A percentile compares a stretch with the other conserved stretches of the same genome.
These are phyloP conservation scores for Chrysoporthe austroafricana DNA, from an alignment of 2,329 filamentous ascomycete genomes.

Conservation along the genomic window DNA sequence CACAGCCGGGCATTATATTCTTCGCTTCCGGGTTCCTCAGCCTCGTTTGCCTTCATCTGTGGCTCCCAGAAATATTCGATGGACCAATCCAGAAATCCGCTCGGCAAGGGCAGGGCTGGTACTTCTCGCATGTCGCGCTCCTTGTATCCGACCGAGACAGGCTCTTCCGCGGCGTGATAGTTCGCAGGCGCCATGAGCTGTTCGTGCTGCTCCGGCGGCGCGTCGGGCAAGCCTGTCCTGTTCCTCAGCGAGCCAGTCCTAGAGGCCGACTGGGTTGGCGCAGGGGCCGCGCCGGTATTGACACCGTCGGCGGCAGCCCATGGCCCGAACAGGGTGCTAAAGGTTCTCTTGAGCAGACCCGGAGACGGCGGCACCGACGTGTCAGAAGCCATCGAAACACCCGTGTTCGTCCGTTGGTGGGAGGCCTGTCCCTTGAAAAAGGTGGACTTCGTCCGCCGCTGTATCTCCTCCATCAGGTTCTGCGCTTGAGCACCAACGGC, in stretches of 20 bases:
- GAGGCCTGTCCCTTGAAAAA: constrained; percentile 47
- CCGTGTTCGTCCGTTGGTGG: constrained; percentile 48
- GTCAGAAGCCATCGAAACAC: constrained; percentile 38
- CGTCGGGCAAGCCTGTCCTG: constrained; percentile 45
- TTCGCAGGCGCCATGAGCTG: constrained; percentile 65
- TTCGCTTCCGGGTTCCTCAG: constrained; percentile 92
- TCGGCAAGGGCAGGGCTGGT: constrained; percentile 75
- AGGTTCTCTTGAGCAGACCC: constrained; percentile 65
- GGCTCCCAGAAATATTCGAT: constrained; percentile 97
- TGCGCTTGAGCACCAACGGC: constrained; percentile 73
- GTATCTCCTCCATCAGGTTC: constrained; percentile 74
- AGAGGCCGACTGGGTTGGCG: constrained; percentile 30
- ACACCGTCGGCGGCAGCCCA: constrained; percentile 53
- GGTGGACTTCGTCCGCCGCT: constrained; percentile 52
- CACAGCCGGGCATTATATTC: constrained; percentile 96
- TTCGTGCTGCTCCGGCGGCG: constrained; percentile 77
- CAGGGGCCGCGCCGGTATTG: constrained; percentile 19
- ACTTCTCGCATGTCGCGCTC: constrained; percentile 61
- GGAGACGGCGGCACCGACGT: constrained; percentile 47
- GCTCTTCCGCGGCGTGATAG: constrained; percentile 77
- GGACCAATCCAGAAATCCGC: constrained; percentile 91
- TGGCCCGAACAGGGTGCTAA: constrained; percentile 65
- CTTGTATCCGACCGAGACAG: constrained; percentile 76
- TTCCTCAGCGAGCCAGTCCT: constrained; percentile 45
- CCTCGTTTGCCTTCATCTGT: constrained; percentile 95